These are phyloP conservation scores for Ceratobasidium sp. DNA, from an alignment of 1,284 basidiomycete species.

Conservation along the genomic window DNA sequence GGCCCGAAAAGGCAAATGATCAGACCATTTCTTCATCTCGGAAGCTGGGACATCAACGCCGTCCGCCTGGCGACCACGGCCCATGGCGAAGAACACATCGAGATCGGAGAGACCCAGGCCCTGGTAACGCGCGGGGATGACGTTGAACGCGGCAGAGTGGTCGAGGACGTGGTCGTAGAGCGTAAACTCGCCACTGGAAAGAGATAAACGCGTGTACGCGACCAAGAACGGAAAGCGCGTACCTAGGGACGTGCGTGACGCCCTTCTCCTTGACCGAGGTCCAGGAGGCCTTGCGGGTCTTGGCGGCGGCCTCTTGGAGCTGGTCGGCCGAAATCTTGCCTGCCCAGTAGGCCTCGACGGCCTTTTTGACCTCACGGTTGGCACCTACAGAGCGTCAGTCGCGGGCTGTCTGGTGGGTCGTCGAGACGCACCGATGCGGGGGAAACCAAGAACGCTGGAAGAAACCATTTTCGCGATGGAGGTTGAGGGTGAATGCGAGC, in stretches of 20 bases:
- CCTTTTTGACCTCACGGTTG: slow-evolving; percentile 98
- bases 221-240: slow-evolving; percentile 52
- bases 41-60: slow-evolving; percentile 97
- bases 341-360: slow-evolving; percentile 97
- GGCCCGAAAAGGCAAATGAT: slow-evolving; percentile 43
- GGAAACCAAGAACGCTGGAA: slow-evolving; percentile 95
- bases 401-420: neutral
- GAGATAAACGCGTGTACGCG: slow-evolving; percentile 41
- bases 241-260: slow-evolving; percentile 95
- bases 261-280: slow-evolving; percentile 86
- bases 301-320: slow-evolving; percentile 88
- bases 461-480: slow-evolving; percentile 52
- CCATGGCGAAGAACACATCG: slow-evolving; percentile 99
- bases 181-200: slow-evolving; percentile 91
- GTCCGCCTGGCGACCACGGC: slow-evolving; percentile 95
- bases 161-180: slow-evolving; percentile 99
- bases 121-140: slow-evolving; percentile 94
- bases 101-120: slow-evolving; percentile 88
- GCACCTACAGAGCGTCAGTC: slow-evolving; percentile 66
- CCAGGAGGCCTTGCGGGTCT: slow-evolving; percentile 93
- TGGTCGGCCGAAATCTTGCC: slow-evolving; percentile 92
- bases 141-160: slow-evolving; percentile 96
- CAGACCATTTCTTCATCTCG: slow-evolving; percentile 99
- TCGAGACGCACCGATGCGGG: slow-evolving; percentile 85
- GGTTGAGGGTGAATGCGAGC: slow-evolving; percentile 46